Base-by-base conservation (phyloP, 768 basidiomycete genomes). In the Tylopilus plumbeoviolaceoides region DNA sequence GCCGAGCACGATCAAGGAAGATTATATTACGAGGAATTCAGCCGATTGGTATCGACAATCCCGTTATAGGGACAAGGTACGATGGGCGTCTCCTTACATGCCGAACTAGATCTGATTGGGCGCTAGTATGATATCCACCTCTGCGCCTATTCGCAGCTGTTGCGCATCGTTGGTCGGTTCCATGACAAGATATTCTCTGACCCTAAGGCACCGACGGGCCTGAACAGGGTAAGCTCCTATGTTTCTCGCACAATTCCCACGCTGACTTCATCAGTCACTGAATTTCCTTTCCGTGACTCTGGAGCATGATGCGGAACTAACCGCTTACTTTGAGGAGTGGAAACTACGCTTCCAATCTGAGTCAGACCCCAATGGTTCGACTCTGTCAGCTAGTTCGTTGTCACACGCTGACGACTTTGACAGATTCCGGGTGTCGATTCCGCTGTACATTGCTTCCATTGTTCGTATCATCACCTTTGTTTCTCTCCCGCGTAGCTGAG, bases 1-100 rank as follows among this genome's bases (percentile, higher is more conserved):
- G 68, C 90, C 91, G 3, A 85, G 85, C 12, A 91, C 90, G 9
- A 85, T 95, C 64, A 87, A 87, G 60, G 91, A 93, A 61, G 90
- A 94, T 63, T 85, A 79, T 50, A 82, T 87, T 57, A 81, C 89
- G 48, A 79, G 91, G 30, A 79, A 83, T 61, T 82, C 84, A 7
- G 77, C 75, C 31, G 82, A 87, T 39, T 91, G 88, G 88, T 91
- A 90, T 65, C 84, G 78, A 65, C 79, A 75, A 54, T 88, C 84
- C 3, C 73, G 74, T 62, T 82, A 82, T 63, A 84, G 84, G 57
- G 75, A 76, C 61, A 67, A 75, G 45, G 86, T 85, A 31, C 1
- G 60, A 43, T 72, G 62, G 18, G 10, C 10, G 4, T 38, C 12
- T 46, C 14, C 15, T 7, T 28, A 5, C 5, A 20, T 33, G 20